A percentile compares a stretch with the other conserved stretches of the same genome.
Evolutionary conservation across 176 grass and related monocot genomes (phyloP).

Genomic region (Bromus sterilis): DNA sequence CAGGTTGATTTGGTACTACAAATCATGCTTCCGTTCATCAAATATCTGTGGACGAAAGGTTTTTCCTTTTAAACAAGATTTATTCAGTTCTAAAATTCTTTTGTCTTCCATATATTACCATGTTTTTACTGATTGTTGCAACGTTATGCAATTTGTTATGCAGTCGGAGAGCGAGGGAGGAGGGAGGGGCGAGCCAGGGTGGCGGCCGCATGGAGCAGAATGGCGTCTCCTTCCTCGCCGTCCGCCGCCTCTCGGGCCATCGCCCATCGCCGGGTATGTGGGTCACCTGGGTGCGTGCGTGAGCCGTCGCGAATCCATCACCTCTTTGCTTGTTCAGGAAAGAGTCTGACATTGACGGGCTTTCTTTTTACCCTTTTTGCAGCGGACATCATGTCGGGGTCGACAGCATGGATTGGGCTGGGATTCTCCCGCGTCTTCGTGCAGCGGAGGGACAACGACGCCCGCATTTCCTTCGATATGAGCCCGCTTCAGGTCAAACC

Average conservation of each 20-base stretch:
- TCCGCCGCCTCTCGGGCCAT: constrained; percentile 52
- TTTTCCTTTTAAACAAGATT: too few relatives aligned
- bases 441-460: constrained; percentile 78
- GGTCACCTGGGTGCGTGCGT: background rate
- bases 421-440: constrained; percentile 91
- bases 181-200: background rate
- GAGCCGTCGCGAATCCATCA: background rate
- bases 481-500: constrained; percentile 21
- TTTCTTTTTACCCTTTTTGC: too few relatives aligned
- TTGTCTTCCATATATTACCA: too few relatives aligned
- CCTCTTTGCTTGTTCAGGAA: background rate
- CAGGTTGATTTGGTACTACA: too few relatives aligned
- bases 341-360: background rate
- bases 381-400: constrained; percentile 78
- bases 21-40: too few relatives aligned
- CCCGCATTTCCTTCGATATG: constrained; percentile 67
- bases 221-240: constrained; percentile 59
- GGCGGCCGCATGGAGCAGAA: constrained; percentile 35
- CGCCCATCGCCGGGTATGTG: constrained; percentile 43
- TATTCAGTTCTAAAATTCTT: too few relatives aligned
- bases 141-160: too few relatives aligned
- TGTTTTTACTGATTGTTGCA: too few relatives aligned
- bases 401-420: constrained; percentile 91
- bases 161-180: too few relatives aligned
- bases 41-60: too few relatives aligned